These are phyloP conservation scores for Nemania sp. DNA, from an alignment of 2,329 filamentous ascomycete genomes.

Conservation along the genomic window DNA sequence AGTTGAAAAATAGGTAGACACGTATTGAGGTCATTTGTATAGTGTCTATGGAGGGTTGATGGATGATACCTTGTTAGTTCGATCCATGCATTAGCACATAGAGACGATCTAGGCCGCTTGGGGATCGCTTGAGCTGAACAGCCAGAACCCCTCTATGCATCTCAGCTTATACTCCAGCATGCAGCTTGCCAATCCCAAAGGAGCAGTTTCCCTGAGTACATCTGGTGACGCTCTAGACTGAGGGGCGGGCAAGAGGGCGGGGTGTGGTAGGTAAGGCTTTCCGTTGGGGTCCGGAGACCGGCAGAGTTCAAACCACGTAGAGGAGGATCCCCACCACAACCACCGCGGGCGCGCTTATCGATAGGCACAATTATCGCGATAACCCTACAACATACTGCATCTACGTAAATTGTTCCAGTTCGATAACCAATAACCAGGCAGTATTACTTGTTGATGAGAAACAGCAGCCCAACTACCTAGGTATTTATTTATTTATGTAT, in stretches of 20 bases:
- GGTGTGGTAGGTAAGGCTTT: no score
- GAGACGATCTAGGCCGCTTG: background rate
- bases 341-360: background rate
- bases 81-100: no score
- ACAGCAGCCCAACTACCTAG: background rate
- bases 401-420: background rate
- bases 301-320: no score
- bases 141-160: slow-evolving; percentile 10
- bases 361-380: background rate
- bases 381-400: background rate
- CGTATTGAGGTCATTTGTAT: no score
- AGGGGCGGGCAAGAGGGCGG: no score
- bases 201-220: background rate
- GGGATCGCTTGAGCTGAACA: background rate
- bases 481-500: background rate
- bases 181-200: slow-evolving; percentile 1
- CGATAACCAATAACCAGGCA: background rate
- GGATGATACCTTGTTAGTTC: no score
- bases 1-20: background rate
- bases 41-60: no score
- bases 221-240: background rate
- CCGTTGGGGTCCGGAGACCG: no score
- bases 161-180: slow-evolving; percentile 18
- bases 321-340: background rate
- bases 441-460: background rate